Base-by-base conservation (phyloP, 139 green algal species). In the Microglena sp. region DNA sequence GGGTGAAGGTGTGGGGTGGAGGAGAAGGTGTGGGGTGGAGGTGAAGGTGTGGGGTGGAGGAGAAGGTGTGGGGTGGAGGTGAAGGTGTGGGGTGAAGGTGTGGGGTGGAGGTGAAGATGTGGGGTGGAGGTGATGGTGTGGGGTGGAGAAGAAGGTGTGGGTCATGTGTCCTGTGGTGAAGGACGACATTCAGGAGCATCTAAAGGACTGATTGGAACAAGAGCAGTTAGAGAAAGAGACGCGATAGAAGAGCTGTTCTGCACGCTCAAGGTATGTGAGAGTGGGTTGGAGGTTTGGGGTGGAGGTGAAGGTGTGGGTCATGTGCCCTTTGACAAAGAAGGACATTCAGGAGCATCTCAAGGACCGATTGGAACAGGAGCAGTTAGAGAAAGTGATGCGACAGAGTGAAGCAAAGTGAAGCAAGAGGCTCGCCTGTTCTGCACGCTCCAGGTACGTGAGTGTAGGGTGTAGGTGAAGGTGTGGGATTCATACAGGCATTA, bases 211-310 rank as follows among this genome's bases (percentile, higher is more conserved):
- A 27, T 22, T 59, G 11, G 24, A 71, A 55, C 22, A 29, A 8
- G 55, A 71, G 65, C 55, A 45, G 55, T 35, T 50, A 36, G 69
- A 66, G 21, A 66, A 66, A 33, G 45, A n/a, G n/a, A n/a, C n/a
- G n/a, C n/a, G n/a, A n/a, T n/a, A n/a, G n/a, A n/a, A n/a, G n/a
- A 99, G 76, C 77, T 96, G 60, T 98, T 92, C 81, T 87, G 86
- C 29, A 74, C 83, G 26, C 70, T 94, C 64, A 90, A 89, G 76
- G 50, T 79, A 22, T 27, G 35, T 27, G 26, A 34, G 55, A 29
- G 36, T 7, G 24, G n/a, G n/a, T n/a, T n/a, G n/a, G n/a, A n/a
- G n/a, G n/a, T n/a, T 98, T 29, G 80, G 93, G 1, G 69, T 84
- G 33, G 70, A 50, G 35, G 90, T 98, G 73, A 95, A 87, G 89